Evolutionary conservation across 257 asterid genomes (phyloP).

Genomic region (Ajuga chamaepitys): DNA sequence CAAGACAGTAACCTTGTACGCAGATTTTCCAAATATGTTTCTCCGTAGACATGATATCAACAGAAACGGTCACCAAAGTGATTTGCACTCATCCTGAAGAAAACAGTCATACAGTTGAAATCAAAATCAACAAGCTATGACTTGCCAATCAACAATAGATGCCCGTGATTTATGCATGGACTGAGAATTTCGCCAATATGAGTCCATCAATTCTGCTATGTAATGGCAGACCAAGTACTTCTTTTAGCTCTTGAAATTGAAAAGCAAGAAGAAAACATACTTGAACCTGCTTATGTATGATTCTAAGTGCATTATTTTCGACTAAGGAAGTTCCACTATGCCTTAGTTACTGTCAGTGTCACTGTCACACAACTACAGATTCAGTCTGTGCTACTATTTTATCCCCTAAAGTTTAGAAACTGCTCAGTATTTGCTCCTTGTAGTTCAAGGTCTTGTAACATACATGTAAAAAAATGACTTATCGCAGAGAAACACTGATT

Average conservation of each 20-base stretch:
- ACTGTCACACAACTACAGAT: background rate
- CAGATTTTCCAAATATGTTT: conserved; percentile 4
- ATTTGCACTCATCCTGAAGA: conserved; percentile 9
- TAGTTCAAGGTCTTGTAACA: background rate
- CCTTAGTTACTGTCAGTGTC: no score
- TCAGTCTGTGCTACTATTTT: background rate
- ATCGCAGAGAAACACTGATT: background rate
- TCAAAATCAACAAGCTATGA: background rate
- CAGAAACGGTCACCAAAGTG: background rate
- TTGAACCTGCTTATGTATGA: background rate
- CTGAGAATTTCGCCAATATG: background rate
- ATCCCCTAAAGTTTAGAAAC: background rate
- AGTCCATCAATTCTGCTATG: background rate
- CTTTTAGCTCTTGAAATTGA: background rate
- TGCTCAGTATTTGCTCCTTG: background rate
- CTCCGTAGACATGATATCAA: background rate
- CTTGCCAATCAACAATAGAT: background rate
- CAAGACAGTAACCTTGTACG: background rate
- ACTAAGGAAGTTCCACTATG: background rate
- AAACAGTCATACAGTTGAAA: background rate
- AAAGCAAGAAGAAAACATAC: background rate
- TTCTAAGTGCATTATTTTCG: background rate
- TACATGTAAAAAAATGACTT: background rate
- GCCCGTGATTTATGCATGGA: background rate
- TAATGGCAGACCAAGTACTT: background rate